Conservation (phyloP, 305 asterid genomes). For the Solanum chacoense region DNA sequence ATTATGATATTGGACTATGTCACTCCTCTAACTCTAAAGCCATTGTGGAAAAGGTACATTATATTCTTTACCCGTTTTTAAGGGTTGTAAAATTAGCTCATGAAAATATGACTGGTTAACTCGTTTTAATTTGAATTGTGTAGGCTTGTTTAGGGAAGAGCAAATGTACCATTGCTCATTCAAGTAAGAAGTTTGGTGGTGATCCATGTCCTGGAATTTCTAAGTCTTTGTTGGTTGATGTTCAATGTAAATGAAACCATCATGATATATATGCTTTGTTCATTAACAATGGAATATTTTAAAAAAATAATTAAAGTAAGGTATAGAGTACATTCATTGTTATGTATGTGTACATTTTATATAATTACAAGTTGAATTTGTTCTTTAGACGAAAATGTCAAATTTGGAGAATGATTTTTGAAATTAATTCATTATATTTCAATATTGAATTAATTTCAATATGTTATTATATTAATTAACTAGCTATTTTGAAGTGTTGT, state of each 20-base stretch:
- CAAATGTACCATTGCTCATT: constrained; percentile 33
- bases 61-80: neutral
- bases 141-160: constrained; percentile 57
- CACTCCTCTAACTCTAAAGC: constrained; percentile 40
- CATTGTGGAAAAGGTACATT: constrained; percentile 40
- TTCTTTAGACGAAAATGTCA: neutral
- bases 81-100: neutral
- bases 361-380: neutral
- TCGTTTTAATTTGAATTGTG: neutral
- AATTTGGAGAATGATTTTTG: neutral
- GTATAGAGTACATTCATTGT: neutral
- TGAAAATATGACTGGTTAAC: neutral
- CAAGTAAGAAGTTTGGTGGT: constrained; percentile 34
- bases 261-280: neutral
- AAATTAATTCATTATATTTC: neutral
- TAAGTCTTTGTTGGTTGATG: constrained; percentile 41
- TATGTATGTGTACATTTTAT: neutral
- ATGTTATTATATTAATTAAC: neutral
- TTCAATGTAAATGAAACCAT: constrained; percentile 33
- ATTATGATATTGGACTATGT: constrained; percentile 34
- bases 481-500: neutral
- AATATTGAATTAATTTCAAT: neutral
- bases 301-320: neutral
- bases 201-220: constrained; percentile 51
- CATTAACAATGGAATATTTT: neutral